Evolutionary conservation across 345 rosid species (phyloP).

Genomic region (Murraya koenigii): DNA sequence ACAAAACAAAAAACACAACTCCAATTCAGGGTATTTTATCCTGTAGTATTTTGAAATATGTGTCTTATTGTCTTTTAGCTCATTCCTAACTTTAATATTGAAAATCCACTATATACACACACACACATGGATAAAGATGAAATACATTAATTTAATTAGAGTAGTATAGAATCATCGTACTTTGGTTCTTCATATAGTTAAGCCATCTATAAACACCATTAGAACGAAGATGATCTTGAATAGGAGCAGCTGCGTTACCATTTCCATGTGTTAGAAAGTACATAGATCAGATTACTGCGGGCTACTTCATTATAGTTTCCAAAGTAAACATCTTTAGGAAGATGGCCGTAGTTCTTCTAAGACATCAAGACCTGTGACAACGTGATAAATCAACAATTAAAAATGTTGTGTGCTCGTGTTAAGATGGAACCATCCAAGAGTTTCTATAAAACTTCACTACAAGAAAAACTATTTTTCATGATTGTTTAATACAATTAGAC

Average conservation of each 20-base stretch:
- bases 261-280: slow-evolving; percentile 91
- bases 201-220: slow-evolving; percentile 99
- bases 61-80: no score
- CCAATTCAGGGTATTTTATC: no score
- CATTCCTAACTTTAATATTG: slow-evolving; percentile 32
- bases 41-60: no score
- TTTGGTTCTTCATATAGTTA: slow-evolving; percentile 72
- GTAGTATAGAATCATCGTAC: slow-evolving; percentile 34
- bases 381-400: neutral
- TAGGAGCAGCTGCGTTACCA: slow-evolving; percentile 93
- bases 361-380: slow-evolving; percentile 81
- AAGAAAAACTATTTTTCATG: no score
- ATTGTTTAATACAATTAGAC: no score
- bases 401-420: neutral
- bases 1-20: neutral
- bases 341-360: slow-evolving; percentile 90
- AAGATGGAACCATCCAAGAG: neutral
- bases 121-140: neutral
- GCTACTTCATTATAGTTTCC: slow-evolving; percentile 78
- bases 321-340: slow-evolving; percentile 80
- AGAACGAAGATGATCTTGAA: slow-evolving; percentile 89
- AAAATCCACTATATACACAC: neutral
- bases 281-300: slow-evolving; percentile 90
- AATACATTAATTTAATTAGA: neutral
- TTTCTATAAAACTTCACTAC: no score